Base-by-base conservation (phyloP, 2,329 filamentous ascomycete genomes). In the Geosmithia putterillii region DNA sequence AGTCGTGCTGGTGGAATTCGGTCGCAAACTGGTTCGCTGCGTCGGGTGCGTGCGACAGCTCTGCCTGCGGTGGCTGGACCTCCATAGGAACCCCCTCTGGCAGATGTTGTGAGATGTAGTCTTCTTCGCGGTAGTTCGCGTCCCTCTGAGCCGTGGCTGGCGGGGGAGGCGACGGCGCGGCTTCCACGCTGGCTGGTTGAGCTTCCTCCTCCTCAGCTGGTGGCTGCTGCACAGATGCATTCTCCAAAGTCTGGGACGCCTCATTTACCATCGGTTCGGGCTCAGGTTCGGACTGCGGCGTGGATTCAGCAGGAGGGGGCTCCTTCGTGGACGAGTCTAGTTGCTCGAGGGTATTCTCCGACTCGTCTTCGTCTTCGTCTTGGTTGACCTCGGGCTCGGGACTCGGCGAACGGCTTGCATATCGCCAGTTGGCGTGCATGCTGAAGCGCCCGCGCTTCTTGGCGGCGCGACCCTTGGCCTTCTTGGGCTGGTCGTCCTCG, bases 401-500 rank as follows among this genome's bases (percentile, higher is more conserved):
- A 42, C 81, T 89, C 7, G 78, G 79, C 1, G 84, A 83, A 44
- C 77, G 73, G 53, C 81, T 83, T 19, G 71, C 70, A 53, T 89
- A 83, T 48, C 74, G 80, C 90, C 90, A 95, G 22, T 76, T 69
- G 23, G 69, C 81, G 42, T 76, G 69, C 47, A 80, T 69, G 46
- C 80, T 76, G 58, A 84, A 83, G 38, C 79, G 78, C 7, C 81
- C 78, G 44, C 76, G 74, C 61, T 25, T 51, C 22, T 76, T 77
- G 52, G 69, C 76, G 5, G 6, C 17, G 9, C 19, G 14, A n/a
- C 25, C 25, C 36, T 43, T 39, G 7, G 10, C 20, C 28, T 32
- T 32, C 28, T 32, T 32, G 28, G 28, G 4, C 10, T 32, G 10
- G 10, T 32, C 28, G 28, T 32, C 28, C 57, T 84, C 78, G 21